Conservation (phyloP, 2,329 filamentous ascomycete species). For the Arachnomyces sp. region DNA sequence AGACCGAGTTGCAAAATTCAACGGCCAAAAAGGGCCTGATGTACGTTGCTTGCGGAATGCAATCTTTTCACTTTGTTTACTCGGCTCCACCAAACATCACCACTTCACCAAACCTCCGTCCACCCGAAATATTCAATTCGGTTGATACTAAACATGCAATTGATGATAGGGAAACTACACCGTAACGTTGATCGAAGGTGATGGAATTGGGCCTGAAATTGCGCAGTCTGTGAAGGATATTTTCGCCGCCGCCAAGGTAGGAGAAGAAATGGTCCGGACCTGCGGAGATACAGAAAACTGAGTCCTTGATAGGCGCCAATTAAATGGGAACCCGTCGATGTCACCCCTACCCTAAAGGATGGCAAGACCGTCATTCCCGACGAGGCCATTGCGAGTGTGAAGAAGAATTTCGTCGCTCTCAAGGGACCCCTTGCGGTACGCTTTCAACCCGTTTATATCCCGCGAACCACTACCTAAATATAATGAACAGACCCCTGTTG, state of each 20-base stretch:
- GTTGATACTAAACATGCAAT: conserved; percentile 13
- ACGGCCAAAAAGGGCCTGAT: conserved; percentile 79
- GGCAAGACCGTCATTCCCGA: conserved; percentile 94
- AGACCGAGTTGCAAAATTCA: conserved; percentile 83
- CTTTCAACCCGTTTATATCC: conserved; percentile 14
- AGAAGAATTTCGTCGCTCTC: conserved; percentile 91
- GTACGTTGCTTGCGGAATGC: conserved; percentile 47
- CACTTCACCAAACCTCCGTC: not conserved
- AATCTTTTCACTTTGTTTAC: conserved; percentile 15
- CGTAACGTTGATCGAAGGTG: conserved; percentile 96
- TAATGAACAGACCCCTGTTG: conserved; percentile 67
- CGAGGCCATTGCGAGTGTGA: conserved; percentile 85
- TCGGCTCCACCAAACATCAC: conserved; percentile 9
- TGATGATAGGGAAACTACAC: conserved; percentile 75
- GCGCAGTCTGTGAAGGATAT: conserved; percentile 98
- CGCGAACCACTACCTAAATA: conserved; percentile 18
- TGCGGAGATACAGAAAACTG: conserved; percentile 16
- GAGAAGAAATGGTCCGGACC: conserved; percentile 17
- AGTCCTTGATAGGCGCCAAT: conserved; percentile 63
- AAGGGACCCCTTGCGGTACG: conserved; percentile 94
- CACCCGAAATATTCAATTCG: conserved; percentile 1
- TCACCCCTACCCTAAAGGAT: conserved; percentile 86
- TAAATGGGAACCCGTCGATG: conserved; percentile 95
- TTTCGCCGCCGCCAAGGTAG: conserved; percentile 86
- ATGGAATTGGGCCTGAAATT: conserved; percentile 97